phyloP scores from a whole-genome alignment of 139 green algal genomes.

The Chlamydomonas sp. region DNA sequence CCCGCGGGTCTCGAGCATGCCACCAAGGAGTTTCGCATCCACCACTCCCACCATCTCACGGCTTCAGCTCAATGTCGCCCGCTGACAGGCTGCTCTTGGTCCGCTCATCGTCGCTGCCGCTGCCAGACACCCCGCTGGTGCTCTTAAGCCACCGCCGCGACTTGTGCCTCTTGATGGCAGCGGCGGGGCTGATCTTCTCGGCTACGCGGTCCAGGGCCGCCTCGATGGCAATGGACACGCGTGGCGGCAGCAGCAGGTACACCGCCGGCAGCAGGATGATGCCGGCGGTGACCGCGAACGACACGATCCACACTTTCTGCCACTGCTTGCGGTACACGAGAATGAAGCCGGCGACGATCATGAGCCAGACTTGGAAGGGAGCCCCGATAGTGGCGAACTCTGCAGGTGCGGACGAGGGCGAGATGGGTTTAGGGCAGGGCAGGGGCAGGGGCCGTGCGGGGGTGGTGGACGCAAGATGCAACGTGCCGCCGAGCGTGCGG shows the following conservation, averaged over 20 bases:
- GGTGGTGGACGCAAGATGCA: too few species aligned
- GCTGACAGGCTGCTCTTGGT: too few species aligned
- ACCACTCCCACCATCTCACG: too few species aligned
- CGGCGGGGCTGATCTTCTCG: not conserved
- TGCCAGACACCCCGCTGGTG: too few species aligned
- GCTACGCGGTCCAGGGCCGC: not conserved
- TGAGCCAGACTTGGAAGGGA: slow-evolving; percentile 51
- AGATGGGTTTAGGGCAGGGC: not conserved
- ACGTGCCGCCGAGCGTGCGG: not conserved
- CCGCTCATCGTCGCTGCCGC: too few species aligned
- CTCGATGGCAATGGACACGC: not conserved
- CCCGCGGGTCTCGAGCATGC: too few species aligned
- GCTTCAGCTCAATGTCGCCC: too few species aligned
- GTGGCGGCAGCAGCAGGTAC: slow-evolving; percentile 1
- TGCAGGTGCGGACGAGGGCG: not conserved
- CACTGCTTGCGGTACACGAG: slow-evolving; percentile 17
- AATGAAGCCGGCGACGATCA: slow-evolving; percentile 35
- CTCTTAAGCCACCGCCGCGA: too few species aligned
- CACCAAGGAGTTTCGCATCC: too few species aligned
- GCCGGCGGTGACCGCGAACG: not conserved
- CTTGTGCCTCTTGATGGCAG: too few species aligned
- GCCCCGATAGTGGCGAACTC: slow-evolving; percentile 68
- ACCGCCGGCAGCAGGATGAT: slow-evolving; percentile 16
- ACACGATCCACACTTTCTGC: slow-evolving; percentile 22
- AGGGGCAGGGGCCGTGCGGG: too few species aligned